phyloP scores from a whole-genome alignment of 345 rosid genomes.

The Lepidium didymum region DNA sequence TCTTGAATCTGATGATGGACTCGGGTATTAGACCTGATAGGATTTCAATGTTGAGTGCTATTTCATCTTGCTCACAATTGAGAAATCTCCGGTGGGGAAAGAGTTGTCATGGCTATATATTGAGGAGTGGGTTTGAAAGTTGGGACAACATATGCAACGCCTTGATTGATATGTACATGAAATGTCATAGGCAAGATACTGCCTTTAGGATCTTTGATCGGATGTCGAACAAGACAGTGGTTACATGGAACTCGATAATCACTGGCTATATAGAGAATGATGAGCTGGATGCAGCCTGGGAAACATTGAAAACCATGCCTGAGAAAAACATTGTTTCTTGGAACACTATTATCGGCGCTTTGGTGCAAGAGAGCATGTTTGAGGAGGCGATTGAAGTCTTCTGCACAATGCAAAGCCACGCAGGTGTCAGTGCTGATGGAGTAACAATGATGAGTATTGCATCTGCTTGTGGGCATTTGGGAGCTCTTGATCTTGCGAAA shows the following conservation, averaged over 20 bases:
- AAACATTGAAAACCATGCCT: conserved; percentile 49
- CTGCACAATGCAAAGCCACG: conserved; percentile 43
- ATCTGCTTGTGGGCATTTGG: conserved; percentile 56
- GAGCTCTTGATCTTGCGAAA: conserved; percentile 55
- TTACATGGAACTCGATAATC: conserved; percentile 53
- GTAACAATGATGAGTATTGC: conserved; percentile 54
- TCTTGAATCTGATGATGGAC: conserved; percentile 41
- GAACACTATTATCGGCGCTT: conserved; percentile 50
- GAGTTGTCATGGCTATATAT: conserved; percentile 47
- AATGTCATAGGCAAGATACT: conserved; percentile 36
- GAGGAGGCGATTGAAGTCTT: conserved; percentile 58
- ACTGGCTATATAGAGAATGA: conserved; percentile 44
- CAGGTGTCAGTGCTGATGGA: conserved; percentile 37
- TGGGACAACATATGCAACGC: conserved; percentile 51
- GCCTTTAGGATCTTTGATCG: conserved; percentile 41
- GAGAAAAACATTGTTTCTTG: conserved; percentile 50
- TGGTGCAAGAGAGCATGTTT: conserved; percentile 51
- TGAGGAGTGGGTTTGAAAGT: conserved; percentile 47
- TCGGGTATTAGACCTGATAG: conserved; percentile 45
- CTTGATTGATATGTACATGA: conserved; percentile 63
- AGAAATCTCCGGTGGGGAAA: conserved; percentile 35
- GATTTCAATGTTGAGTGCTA: conserved; percentile 45
- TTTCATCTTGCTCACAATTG: conserved; percentile 47
- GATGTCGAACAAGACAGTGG: conserved; percentile 48
- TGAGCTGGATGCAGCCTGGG: conserved; percentile 46